These are phyloP conservation scores for Casaregolazyma suthepensis DNA, from an alignment of 1,139 yeast genomes.

Conservation along the genomic window DNA sequence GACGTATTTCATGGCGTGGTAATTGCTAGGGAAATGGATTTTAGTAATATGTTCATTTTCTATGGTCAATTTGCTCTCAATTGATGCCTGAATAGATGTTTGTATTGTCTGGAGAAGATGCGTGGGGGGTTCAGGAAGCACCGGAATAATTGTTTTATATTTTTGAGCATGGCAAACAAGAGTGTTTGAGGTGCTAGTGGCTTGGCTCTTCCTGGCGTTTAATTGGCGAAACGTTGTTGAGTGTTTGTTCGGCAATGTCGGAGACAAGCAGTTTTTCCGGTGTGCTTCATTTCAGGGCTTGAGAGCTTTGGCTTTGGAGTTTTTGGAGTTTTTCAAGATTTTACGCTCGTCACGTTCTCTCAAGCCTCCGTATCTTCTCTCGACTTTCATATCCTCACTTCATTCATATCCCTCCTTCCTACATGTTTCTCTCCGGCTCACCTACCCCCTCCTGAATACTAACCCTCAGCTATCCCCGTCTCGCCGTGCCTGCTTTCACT, in stretches of 20 bases:
- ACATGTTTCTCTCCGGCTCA: too few species aligned
- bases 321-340: neutral
- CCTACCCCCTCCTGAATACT: neutral
- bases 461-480: neutral
- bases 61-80: neutral
- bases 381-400: neutral
- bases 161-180: neutral
- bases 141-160: neutral
- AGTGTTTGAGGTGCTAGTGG: neutral
- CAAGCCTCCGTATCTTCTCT: neutral
- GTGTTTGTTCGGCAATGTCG: neutral
- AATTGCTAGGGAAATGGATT: neutral
- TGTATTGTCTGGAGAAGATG: neutral
- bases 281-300: neutral
- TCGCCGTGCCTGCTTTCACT: conserved; percentile 27
- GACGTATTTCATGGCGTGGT: neutral
- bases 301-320: too few species aligned
- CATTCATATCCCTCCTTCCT: neutral
- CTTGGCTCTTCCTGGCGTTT: neutral
- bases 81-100: neutral
- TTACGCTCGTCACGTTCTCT: neutral
- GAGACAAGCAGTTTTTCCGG: neutral
- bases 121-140: neutral
- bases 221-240: neutral
- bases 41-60: neutral